Conservation (phyloP, 139 green algal genomes). For the Micractinium conductrix region DNA sequence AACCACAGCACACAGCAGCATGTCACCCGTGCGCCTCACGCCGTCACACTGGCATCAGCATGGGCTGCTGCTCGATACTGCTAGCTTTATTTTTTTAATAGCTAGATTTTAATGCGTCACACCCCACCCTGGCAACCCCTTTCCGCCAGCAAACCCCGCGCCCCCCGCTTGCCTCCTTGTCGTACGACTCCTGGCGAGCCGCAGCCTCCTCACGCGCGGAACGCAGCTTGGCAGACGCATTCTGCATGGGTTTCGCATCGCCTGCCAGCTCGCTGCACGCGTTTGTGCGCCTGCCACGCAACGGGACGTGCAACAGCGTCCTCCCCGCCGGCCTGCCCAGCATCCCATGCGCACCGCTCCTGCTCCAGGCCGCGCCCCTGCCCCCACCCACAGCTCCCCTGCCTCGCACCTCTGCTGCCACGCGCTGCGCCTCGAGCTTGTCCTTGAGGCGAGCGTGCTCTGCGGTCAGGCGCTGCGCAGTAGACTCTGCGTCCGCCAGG, state of each 20-base stretch:
- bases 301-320: too few species aligned
- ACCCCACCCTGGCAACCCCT: neutral
- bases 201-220: slow-evolving; percentile 38
- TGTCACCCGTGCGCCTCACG: too few species aligned
- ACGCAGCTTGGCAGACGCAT: slow-evolving; percentile 36
- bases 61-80: too few species aligned
- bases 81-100: too few species aligned
- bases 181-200: slow-evolving; percentile 35
- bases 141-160: neutral
- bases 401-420: slow-evolving; percentile 35
- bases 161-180: slow-evolving; percentile 48
- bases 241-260: too few species aligned
- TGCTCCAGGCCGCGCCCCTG: neutral
- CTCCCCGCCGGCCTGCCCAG: too few species aligned
- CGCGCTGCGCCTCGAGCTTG: slow-evolving; percentile 24
- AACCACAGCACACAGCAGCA: neutral
- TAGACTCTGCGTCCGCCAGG: slow-evolving; percentile 39
- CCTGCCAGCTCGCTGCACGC: neutral
- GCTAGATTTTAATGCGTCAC: too few species aligned
- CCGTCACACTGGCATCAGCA: too few species aligned
- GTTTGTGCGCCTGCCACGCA: neutral
- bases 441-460: slow-evolving; percentile 31
- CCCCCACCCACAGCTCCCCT: neutral
- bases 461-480: slow-evolving; percentile 27
- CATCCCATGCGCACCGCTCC: neutral